Evolutionary conservation across 2,329 filamentous ascomycete species (phyloP).

Genomic region (Mycosphaerella sp.): DNA sequence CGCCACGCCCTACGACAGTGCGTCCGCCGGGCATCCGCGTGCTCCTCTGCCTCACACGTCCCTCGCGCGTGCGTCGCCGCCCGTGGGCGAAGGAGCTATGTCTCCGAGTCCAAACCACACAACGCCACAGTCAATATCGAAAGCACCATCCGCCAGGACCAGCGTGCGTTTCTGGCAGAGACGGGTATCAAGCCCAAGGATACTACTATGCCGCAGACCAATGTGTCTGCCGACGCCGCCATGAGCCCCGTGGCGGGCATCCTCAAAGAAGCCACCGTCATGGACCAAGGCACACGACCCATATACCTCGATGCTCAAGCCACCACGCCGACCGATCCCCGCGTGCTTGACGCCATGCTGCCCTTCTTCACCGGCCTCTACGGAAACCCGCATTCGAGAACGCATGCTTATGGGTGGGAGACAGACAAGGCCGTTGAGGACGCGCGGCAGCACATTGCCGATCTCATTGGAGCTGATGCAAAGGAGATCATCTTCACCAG

Average conservation of each 20-base stretch:
- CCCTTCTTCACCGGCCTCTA: conserved; percentile 90
- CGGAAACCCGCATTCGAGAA: conserved; percentile 94
- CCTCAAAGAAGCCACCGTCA: conserved; percentile 82
- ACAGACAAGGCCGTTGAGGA: conserved; percentile 89
- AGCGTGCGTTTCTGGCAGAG: conserved; percentile 64
- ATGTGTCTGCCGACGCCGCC: conserved; percentile 56
- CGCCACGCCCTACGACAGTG: conserved; percentile 65
- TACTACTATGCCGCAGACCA: conserved; percentile 55
- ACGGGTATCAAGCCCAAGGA: conserved; percentile 49
- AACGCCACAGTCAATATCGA: conserved; percentile 76
- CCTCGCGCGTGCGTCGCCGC: conserved; percentile 38
- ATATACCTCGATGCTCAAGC: conserved; percentile 99
- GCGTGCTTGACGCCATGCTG: conserved; percentile 94
- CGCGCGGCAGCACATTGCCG: conserved; percentile 74
- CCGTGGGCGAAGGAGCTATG: conserved; percentile 54
- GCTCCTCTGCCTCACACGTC: conserved; percentile 36
- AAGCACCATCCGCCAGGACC: conserved; percentile 77
- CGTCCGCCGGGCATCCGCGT: conserved; percentile 42
- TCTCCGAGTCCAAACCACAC: conserved; percentile 73
- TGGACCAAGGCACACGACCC: conserved; percentile 86
- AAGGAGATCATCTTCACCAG: conserved; percentile 99
- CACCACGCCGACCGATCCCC: conserved; percentile 88
- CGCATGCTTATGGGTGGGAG: conserved; percentile 98
- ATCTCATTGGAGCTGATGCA: conserved; percentile 82
- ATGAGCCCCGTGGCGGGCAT: conserved; percentile 70